phyloP scores from a whole-genome alignment of 2,329 filamentous ascomycete genomes.

The Endoconidiophora polonica region DNA sequence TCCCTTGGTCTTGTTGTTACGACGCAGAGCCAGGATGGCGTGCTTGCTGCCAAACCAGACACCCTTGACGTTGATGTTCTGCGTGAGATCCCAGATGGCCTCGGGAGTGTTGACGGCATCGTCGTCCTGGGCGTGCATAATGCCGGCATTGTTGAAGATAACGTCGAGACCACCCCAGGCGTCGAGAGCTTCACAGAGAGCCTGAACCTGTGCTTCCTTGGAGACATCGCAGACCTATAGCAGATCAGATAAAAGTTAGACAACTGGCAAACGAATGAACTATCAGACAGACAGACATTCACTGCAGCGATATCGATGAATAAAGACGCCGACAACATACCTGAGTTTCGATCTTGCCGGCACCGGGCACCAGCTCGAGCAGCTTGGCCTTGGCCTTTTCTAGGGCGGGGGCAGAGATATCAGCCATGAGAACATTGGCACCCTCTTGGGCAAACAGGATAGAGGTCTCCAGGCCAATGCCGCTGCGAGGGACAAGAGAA shows the following conservation, averaged over 20 bases:
- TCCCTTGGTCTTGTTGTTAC: conserved; percentile 59
- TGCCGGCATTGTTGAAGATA: conserved; percentile 95
- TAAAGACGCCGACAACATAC: conserved; percentile 20
- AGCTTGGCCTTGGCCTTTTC: conserved; percentile 62
- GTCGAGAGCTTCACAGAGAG: conserved; percentile 59
- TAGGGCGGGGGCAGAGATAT: conserved; percentile 65
- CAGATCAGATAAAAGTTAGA: not conserved
- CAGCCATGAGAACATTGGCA: conserved; percentile 68
- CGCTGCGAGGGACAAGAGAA: conserved; percentile 31
- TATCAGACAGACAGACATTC: not conserved
- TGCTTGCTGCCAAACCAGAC: conserved; percentile 97
- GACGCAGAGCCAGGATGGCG: conserved; percentile 62
- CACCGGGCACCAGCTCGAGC: conserved; percentile 49
- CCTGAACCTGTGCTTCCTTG: conserved; percentile 63
- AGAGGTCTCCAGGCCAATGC: conserved; percentile 81
- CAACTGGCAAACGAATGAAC: not conserved
- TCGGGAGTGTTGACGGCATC: conserved; percentile 73
- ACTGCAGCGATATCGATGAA: not conserved
- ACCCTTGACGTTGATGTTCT: conserved; percentile 91
- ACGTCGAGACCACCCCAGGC: conserved; percentile 76
- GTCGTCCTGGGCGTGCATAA: conserved; percentile 76
- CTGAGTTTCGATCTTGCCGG: conserved; percentile 41
- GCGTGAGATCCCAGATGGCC: conserved; percentile 85
- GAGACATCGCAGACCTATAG: conserved; percentile 51
- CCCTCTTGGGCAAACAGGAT: conserved; percentile 85